phyloP scores from a whole-genome alignment of 768 basidiomycete genomes.

The Rhodotorula diobovata region DNA sequence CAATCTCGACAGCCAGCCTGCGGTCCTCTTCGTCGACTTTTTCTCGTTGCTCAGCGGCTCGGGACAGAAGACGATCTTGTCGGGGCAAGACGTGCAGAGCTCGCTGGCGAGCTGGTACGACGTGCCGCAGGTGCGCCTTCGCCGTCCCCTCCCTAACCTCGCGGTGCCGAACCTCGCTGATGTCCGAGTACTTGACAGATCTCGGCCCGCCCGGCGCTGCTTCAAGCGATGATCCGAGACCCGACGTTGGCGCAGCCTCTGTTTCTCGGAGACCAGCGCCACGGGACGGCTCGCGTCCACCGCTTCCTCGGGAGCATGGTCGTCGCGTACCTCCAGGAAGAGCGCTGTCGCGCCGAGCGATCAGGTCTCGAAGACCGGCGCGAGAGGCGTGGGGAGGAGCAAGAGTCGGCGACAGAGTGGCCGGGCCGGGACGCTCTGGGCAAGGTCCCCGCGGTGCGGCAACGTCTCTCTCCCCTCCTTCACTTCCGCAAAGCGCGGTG shows the following conservation, averaged over 20 bases:
- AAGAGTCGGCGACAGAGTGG: background rate
- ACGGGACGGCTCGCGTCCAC: background rate
- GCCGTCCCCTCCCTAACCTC: too few relatives aligned
- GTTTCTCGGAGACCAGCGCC: constrained; percentile 10
- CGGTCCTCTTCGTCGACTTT: background rate
- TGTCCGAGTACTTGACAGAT: background rate
- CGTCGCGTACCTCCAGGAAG: constrained; percentile 10
- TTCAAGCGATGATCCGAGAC: constrained; percentile 4
- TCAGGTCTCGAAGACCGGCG: background rate
- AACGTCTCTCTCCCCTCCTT: background rate
- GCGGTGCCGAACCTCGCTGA: too few relatives aligned
- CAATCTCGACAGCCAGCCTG: background rate
- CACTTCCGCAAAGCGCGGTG: too few relatives aligned
- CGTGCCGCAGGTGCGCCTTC: constrained; percentile 7
- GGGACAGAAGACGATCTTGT: background rate
- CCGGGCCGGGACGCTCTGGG: background rate
- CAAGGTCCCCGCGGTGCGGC: background rate
- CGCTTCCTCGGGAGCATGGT: constrained; percentile 14
- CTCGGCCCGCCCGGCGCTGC: background rate
- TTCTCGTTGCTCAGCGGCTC: background rate
- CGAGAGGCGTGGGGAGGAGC: too few relatives aligned
- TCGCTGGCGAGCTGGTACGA: constrained; percentile 5
- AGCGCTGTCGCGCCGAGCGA: background rate
- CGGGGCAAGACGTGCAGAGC: background rate
- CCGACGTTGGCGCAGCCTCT: background rate